Base-by-base conservation (phyloP, 495 filamentous ascomycete genomes). In the Tuber calosporum region DNA sequence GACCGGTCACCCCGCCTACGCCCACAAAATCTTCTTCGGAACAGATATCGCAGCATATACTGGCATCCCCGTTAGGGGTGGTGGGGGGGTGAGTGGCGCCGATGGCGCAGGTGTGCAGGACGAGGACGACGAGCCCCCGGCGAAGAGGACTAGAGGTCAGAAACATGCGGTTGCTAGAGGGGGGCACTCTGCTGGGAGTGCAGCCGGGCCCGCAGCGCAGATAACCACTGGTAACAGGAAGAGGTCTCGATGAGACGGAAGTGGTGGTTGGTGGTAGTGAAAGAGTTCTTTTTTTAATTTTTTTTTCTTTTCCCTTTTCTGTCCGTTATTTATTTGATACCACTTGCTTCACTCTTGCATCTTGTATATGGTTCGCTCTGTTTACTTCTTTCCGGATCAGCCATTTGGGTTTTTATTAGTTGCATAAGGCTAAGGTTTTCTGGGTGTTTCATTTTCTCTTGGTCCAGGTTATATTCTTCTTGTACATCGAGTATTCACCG, bases 101-200 rank as follows among this genome's bases (percentile, higher is more conserved):
- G 68, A 66, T n/a, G 58, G 17, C 34, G 69, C 30, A 30, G 67
- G 58, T 13, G 71, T 34, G 19, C 72, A 72, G 0, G 71, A 74
- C 5, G 75, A 69, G 4, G 77, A 78, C 34, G 77, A 69, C 17
- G 45, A 76, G 9, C 75, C 77, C 45, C 75, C 77, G 36, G 45
- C 53, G 13, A 79, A 79, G 62, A 72, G 77, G 72, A 79, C 75
- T 3, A 79, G 77, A 67, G 72, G 72, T 9, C 75, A 78, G 71
- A 79, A 72, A 62, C 66, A 71, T 68, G 75, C 71, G 17, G 77
- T 78, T 22, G 58, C 66, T 17, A 78, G 78, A 53, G 77, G 75
- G 2, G 77, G 75, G 15, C 75, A 78, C 67, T 48, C 73, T 37
- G 45, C 68, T 11, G 34, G 42, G 45, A 20, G 9, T n/a, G 48